Base-by-base conservation (phyloP, 2,329 filamentous ascomycete genomes). In the Nemania sp. region DNA sequence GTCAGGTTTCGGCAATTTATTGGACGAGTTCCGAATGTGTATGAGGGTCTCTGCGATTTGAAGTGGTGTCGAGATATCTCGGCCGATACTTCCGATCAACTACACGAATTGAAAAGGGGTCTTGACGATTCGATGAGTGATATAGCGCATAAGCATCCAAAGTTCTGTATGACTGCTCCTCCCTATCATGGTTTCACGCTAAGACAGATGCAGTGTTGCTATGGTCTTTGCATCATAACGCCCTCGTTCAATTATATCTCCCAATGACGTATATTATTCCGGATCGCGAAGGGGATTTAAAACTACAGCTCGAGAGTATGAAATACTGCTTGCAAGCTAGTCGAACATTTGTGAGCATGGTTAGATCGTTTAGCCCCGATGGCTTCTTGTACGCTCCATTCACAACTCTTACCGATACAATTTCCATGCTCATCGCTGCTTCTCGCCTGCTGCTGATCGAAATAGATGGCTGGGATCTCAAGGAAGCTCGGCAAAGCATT, bases 1-100 rank as follows among this genome's bases (percentile, higher is more conserved):
- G 59, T 73, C 12, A 65, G 68, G 14, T 68, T 76, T 24, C 65
- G 69, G 14, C 69, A 70, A 39, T 66, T 73, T 47, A 66, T 68
- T 4, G 72, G 73, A 19, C 64, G 63, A 40, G 66, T 75, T 30
- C 64, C 66, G n/a, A 65, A 64, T 36, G 63, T 64, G 1, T 68
- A 75, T 23, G 65, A 70, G 6, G 46, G 49, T 5, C 41, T 64
- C 9, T 42, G 33, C n/a, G 52, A 59, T 28, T 22, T 42, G 24
- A 61, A 59, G 3, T 43, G 48, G 28, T 42, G 42, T 22, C 42
- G 63, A 11, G 64, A 68, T 8, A 71, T 70, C 23, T 68, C 66
- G 2, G 64, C 66, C 19, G 64, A 72, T 19, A 66, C 72, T 30
- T 70, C 70, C 46, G 64, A 67, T 14, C 66, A 67, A 26, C 67